Evolutionary conservation across 2,329 filamentous ascomycete species (phyloP), one percentile per base, ranked within the genome.

Genomic region (Fusarium sp.): DNA sequence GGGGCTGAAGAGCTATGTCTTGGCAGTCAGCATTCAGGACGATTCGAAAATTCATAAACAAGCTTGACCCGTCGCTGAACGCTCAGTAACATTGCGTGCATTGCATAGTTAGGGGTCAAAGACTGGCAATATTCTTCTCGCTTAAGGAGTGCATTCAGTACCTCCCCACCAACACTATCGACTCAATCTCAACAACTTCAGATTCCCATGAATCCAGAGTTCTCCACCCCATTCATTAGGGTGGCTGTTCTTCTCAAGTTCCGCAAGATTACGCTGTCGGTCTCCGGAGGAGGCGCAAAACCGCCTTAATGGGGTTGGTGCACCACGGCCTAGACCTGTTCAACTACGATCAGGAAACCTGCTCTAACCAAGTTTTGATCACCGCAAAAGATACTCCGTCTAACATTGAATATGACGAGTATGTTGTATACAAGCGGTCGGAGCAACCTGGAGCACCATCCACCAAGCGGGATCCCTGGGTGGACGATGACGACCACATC

Each of bases 331-430:
- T 80, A 29, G 79, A 82, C 66, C 78, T 82, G 33, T 82, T 82
- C 70, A 80, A 79, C 69, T 82, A 81, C 66, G 81, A 82, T 71
- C 81, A 80, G 51, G 70, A 74, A 39, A 69, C 73, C 51, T 77
- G 80, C 48, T 78, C 79, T 44, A 73, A 73, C n/a, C 79, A 80
- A 55, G 76, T 82, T 46, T 76, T 82, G n/a, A 73, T 82, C 49
- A 77, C 72, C 10, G 74, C 77, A 15, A 69, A 77, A 9, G 72
- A 73, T 9, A 70, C 76, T 10, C 72, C 71, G 38, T 82, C 81
- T 27, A 79, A 79, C 57, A 74, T 82, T 35, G 81, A 79, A 57
- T 82, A 82, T 41, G 81, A 82, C 38, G 81, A 82, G 71, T 82
- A 82, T 52, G 81, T 81, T 29, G 80, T 82, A 44, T 83, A 80